These are phyloP conservation scores for Grigorovia humatica DNA, from an alignment of 805 yeast genomes.

Conservation along the genomic window DNA sequence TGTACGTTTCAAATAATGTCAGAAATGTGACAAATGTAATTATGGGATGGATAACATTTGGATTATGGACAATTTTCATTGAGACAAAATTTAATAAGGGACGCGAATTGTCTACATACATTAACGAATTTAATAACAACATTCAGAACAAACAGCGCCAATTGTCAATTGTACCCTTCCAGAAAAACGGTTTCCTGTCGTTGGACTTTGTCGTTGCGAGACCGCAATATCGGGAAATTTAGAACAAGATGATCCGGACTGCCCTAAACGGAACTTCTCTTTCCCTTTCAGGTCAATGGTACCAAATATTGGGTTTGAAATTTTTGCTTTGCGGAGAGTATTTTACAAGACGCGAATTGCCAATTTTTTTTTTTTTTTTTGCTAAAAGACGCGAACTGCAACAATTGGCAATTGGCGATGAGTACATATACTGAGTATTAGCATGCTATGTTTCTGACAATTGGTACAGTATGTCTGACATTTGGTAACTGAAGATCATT, in stretches of 20 bases:
- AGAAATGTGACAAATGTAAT: slow-evolving; percentile 33
- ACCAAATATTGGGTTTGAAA: not conserved
- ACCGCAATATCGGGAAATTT: not conserved
- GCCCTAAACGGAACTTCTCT: not conserved
- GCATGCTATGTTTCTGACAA: not conserved
- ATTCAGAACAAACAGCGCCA: slow-evolving; percentile 13
- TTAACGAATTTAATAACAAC: slow-evolving; percentile 26
- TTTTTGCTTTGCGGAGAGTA: too few relatives aligned
- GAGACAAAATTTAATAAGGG: not conserved
- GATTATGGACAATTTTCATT: slow-evolving; percentile 26
- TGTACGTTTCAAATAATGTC: slow-evolving; percentile 32
- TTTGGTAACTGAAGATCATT: not conserved
- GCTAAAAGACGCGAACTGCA: not conserved
- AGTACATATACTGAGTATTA: not conserved
- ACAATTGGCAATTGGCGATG: not conserved
- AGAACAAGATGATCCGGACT: not conserved
- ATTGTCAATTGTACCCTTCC: slow-evolving; percentile 39
- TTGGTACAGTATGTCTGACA: not conserved
- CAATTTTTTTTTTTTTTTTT: not conserved
- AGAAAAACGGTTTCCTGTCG: slow-evolving; percentile 44
- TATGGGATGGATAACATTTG: slow-evolving; percentile 32
- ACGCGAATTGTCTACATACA: slow-evolving; percentile 34
- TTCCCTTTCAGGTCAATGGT: not conserved
- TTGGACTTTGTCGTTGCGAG: slow-evolving; percentile 10
- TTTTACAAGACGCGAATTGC: not conserved